Percentiles rank a stretch among this genome's conserved stretches.
Evolutionary conservation across 1,284 basidiomycete species (phyloP).

Genomic region (Malassezia psittaci): DNA sequence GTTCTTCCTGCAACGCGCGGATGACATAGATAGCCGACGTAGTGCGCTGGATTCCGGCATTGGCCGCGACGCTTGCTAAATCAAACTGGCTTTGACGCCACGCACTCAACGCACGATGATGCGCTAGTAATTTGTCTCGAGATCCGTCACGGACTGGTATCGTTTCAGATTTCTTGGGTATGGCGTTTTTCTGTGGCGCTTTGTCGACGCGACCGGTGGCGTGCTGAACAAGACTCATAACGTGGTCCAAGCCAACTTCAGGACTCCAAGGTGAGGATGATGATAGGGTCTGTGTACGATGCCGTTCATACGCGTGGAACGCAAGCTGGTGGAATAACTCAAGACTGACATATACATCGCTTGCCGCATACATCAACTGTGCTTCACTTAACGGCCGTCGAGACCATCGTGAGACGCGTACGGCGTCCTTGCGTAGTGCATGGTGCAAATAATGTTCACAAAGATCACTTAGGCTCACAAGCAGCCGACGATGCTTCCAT

Average conservation of each 20-base stretch:
- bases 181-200: not conserved
- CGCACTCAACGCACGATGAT: not conserved
- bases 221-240: too few species aligned
- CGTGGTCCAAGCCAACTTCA: too few species aligned
- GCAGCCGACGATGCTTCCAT: slow-evolving; percentile 17
- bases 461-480: slow-evolving; percentile 32
- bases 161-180: too few species aligned
- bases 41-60: not conserved
- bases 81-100: not conserved
- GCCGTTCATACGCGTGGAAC: not conserved
- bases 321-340: slow-evolving; percentile 25
- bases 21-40: slow-evolving; percentile 1
- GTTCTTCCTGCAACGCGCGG: not conserved
- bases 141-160: too few species aligned
- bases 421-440: slow-evolving; percentile 24
- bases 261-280: too few species aligned
- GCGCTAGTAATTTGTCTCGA: not conserved
- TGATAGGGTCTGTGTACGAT: not conserved
- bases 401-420: slow-evolving; percentile 28
- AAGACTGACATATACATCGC: slow-evolving; percentile 29
- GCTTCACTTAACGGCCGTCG: slow-evolving; percentile 13
- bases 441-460: slow-evolving; percentile 25
- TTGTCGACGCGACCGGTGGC: too few species aligned
- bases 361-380: slow-evolving; percentile 36
- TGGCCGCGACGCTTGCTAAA: not conserved